phyloP scores from a whole-genome alignment of 768 basidiomycete genomes.

The Coprinopsis cinerea region DNA sequence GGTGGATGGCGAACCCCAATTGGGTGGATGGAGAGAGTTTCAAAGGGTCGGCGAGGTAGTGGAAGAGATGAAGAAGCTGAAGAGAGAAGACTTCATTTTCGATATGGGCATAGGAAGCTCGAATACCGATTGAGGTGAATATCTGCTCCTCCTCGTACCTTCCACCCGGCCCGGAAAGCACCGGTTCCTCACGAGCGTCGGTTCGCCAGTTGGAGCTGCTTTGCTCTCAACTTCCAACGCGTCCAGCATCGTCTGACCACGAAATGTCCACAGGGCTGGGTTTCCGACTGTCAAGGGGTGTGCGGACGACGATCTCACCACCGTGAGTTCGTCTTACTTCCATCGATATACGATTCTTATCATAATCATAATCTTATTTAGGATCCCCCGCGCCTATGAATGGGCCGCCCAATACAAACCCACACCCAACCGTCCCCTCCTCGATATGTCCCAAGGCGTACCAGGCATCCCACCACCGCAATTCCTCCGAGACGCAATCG shows the following conservation, averaged over 20 bases:
- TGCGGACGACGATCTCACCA: conserved; percentile 32
- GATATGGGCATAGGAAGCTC: conserved; percentile 57
- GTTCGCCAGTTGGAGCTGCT: too few relatives aligned
- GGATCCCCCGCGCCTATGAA: conserved; percentile 52
- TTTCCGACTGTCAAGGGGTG: background rate
- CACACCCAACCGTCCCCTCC: conserved; percentile 39
- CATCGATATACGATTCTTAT: background rate
- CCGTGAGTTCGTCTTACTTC: conserved; percentile 30
- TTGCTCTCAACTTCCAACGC: too few relatives aligned
- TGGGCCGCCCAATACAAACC: conserved; percentile 46
- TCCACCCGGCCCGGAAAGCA: background rate
- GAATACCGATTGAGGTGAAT: background rate
- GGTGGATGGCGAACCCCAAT: background rate
- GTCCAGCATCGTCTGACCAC: too few relatives aligned
- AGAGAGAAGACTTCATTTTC: conserved; percentile 48
- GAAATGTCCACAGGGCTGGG: background rate
- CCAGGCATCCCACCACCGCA: conserved; percentile 62
- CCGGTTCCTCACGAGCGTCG: background rate
- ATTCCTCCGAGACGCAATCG: conserved; percentile 43
- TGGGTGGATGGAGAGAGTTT: conserved; percentile 50
- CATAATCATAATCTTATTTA: conserved; percentile 17
- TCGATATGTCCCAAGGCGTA: conserved; percentile 73
- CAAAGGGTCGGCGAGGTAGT: conserved; percentile 67
- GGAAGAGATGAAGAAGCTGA: conserved; percentile 56
- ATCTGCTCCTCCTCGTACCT: too few relatives aligned